phyloP scores from a whole-genome alignment of 2,329 filamentous ascomycete genomes.

The Cercospora sp. region DNA sequence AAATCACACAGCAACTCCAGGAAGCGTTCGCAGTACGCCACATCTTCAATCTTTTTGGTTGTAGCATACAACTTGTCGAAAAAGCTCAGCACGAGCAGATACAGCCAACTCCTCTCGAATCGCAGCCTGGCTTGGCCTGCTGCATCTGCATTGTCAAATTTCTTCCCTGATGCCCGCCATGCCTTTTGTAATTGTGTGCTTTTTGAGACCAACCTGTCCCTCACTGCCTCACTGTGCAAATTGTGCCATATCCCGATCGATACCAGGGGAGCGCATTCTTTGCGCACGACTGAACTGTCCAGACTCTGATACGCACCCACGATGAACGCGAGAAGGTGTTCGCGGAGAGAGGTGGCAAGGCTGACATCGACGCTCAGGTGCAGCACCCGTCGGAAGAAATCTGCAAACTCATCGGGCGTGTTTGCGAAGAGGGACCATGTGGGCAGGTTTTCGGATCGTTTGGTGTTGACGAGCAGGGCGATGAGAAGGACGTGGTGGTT shows the following conservation, averaged over 20 bases:
- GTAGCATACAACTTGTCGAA: constrained; percentile 66
- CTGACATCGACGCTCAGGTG: constrained; percentile 70
- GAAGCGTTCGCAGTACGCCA: constrained; percentile 89
- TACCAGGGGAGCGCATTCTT: constrained; percentile 93
- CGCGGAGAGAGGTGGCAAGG: constrained; percentile 56
- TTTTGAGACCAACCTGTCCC: constrained; percentile 72
- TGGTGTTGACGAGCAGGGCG: constrained; percentile 81
- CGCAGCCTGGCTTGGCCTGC: constrained; percentile 73
- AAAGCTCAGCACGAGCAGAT: constrained; percentile 81
- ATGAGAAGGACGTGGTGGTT: constrained; percentile 90
- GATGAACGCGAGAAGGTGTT: constrained; percentile 83
- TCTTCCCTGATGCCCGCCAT: constrained; percentile 83
- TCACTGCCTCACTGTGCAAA: constrained; percentile 71
- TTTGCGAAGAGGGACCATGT: constrained; percentile 84
- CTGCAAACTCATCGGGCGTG: constrained; percentile 78
- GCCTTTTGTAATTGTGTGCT: constrained; percentile 77
- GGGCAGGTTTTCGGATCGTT: constrained; percentile 80
- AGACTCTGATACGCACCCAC: constrained; percentile 92
- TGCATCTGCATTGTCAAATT: constrained; percentile 85
- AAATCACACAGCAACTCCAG: constrained; percentile 87
- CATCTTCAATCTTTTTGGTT: constrained; percentile 51
- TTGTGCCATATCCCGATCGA: constrained; percentile 97
- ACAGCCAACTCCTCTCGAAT: constrained; percentile 94
- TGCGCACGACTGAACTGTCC: constrained; percentile 83
- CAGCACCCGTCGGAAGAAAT: constrained; percentile 82